Base-by-base conservation (phyloP, 306 rosid genomes). In the Cucumis cinereus region DNA sequence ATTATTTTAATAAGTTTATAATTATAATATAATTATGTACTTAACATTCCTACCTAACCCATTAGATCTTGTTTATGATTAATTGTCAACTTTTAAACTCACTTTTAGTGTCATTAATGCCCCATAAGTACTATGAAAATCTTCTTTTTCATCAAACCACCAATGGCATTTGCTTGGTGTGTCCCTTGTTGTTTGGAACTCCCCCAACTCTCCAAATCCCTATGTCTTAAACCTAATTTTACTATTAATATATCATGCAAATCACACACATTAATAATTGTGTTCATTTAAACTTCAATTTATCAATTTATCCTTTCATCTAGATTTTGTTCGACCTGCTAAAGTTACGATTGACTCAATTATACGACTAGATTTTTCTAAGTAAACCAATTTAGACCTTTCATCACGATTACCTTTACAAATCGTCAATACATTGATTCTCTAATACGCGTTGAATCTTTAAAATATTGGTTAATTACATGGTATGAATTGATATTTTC, bases 101-200 rank as follows among this genome's bases (percentile, higher is more conserved):
- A 8, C 70, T 73, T 79, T 61, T 74, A 60, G 19, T 20, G 49
- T 75, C 57, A 69, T 75, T 73, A 68, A 22, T 28, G 45, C 3
- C 36, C 36, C 47, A 22, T 52, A 82, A 75, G 74, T 82, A 82
- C 80, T 68, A 79, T 28, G 69, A 59, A 20, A 76, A 82, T 79
- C 82, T 53, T 23, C 80, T 55, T 79, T 79, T 79, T 50, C 56
- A 64, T 75, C 73, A 50, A 82, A 47, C 64, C 77, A 75, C 63
- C 75, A 70, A 70, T 70, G 16, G 16, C 75, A 70, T 26, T 23
- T 64, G 26, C 28, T 26, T 19, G 61, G 26, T 45, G 43, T 62
- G 69, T n/a, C 75, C 75, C 58, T 43, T 70, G 13, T 1, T 70
- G 58, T 45, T 70, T 47, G 75, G 75, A 70, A 70, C 75, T 70